Conservation (phyloP, 768 basidiomycete genomes). For the Collybia nuda region DNA sequence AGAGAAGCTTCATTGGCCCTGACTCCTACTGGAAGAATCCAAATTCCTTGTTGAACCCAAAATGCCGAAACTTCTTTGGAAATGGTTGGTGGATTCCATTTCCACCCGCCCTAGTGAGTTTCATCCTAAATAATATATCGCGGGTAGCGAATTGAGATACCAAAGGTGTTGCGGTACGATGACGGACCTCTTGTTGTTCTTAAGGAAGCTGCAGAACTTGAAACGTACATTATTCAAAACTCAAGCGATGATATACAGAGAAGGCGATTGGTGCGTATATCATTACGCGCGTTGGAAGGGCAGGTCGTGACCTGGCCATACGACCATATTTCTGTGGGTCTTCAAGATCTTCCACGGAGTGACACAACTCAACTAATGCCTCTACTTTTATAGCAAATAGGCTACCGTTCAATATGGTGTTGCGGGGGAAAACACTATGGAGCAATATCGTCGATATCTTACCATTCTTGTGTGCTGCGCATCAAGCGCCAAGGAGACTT, state of each 20-base stretch:
- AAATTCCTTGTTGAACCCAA: constrained; percentile 21
- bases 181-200: constrained; percentile 52
- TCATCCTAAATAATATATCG: neutral
- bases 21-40: constrained; percentile 68
- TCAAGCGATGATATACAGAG: constrained; percentile 43
- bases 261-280: constrained; percentile 57
- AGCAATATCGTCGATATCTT: constrained; percentile 47
- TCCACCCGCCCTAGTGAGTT: constrained; percentile 63
- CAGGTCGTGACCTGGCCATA: constrained; percentile 65
- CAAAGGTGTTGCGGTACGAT: constrained; percentile 70
- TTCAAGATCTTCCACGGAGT: neutral
- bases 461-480: constrained; percentile 44
- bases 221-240: constrained; percentile 64
- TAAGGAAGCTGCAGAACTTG: constrained; percentile 47
- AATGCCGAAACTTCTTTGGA: constrained; percentile 59
- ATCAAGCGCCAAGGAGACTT: constrained; percentile 56
- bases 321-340: constrained; percentile 50
- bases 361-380: too few relatives aligned
- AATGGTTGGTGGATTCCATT: constrained; percentile 83
- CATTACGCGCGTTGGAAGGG: constrained; percentile 66
- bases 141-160: neutral
- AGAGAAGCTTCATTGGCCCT: constrained; percentile 60
- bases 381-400: constrained; percentile 39
- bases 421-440: constrained; percentile 46
- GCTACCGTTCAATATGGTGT: constrained; percentile 42